Conservation (phyloP, 2,329 filamentous ascomycete species). For the Botrytis byssoidea region DNA sequence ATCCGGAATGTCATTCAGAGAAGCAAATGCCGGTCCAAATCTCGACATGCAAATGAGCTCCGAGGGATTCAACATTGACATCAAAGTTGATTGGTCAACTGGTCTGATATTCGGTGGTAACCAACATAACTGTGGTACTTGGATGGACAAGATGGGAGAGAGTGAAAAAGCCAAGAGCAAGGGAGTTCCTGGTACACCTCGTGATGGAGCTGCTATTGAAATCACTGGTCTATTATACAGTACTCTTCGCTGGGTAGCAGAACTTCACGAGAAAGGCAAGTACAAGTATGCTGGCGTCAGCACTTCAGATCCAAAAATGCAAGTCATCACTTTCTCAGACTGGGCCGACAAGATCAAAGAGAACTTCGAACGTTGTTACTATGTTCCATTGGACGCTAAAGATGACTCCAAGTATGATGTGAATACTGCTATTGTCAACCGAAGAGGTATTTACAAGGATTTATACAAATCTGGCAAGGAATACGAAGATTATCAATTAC, state of each 20-base stretch:
- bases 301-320: constrained; percentile 50
- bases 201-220: constrained; percentile 92
- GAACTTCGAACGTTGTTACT: constrained; percentile 93
- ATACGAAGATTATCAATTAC: constrained; percentile 96
- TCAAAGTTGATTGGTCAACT: constrained; percentile 86
- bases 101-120: constrained; percentile 94
- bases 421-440: constrained; percentile 76
- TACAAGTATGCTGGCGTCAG: constrained; percentile 75
- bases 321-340: constrained; percentile 65
- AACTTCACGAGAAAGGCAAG: constrained; percentile 63
- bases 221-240: constrained; percentile 94
- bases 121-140: constrained; percentile 93
- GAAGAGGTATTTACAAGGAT: constrained; percentile 97
- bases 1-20: constrained; percentile 83
- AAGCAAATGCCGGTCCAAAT: constrained; percentile 86
- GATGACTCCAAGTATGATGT: constrained; percentile 79
- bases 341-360: constrained; percentile 80
- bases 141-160: constrained; percentile 99
- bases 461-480: constrained; percentile 91
- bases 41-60: constrained; percentile 92
- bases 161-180: constrained; percentile 87
- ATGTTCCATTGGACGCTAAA: constrained; percentile 66
- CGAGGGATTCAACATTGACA: constrained; percentile 87
- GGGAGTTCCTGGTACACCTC: constrained; percentile 91
- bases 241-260: constrained; percentile 74